Conservation (phyloP, 2,329 filamentous ascomycete genomes). For the Graphilbum ipis-grandicollis region DNA sequence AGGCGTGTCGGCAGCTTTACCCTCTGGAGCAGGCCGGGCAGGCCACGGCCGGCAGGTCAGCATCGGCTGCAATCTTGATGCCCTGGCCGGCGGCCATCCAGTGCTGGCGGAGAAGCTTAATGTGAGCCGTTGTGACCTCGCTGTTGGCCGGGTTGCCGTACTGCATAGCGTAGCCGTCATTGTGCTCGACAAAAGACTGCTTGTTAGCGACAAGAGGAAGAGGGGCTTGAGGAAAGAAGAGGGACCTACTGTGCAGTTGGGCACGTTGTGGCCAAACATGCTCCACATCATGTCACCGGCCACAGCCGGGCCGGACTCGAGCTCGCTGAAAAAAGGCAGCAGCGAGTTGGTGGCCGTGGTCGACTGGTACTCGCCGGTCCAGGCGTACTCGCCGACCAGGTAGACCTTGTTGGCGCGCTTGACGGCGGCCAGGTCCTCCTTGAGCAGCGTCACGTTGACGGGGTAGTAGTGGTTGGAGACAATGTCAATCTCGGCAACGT, state of each 20-base stretch:
- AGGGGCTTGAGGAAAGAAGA: neutral
- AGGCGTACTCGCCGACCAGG: constrained; percentile 28
- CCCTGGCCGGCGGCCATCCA: constrained; percentile 20
- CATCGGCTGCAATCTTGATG: constrained; percentile 15
- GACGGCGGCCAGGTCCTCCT: constrained; percentile 19
- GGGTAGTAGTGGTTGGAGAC: constrained; percentile 31
- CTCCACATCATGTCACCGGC: constrained; percentile 28
- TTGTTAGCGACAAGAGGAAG: neutral
- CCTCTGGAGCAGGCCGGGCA: too few relatives aligned
- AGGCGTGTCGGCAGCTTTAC: too few relatives aligned
- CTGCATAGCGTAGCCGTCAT: constrained; percentile 26
- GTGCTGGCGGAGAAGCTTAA: constrained; percentile 25
- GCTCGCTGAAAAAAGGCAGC: constrained; percentile 20
- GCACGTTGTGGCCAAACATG: constrained; percentile 25
- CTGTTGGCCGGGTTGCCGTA: constrained; percentile 26
- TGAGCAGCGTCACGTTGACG: constrained; percentile 20
- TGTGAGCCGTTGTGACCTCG: constrained; percentile 17
- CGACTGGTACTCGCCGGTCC: constrained; percentile 16
- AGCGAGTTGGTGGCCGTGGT: constrained; percentile 15
- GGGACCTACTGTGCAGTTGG: constrained; percentile 20
- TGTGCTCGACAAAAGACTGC: constrained; percentile 24
- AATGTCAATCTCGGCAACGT: constrained; percentile 26
- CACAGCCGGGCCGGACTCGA: constrained; percentile 20
- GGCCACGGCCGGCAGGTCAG: constrained; percentile 19
- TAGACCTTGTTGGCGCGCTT: constrained; percentile 20